Evolutionary conservation across 2,329 filamentous ascomycete genomes (phyloP).

Genomic region (Aureobasidium melanogenum): DNA sequence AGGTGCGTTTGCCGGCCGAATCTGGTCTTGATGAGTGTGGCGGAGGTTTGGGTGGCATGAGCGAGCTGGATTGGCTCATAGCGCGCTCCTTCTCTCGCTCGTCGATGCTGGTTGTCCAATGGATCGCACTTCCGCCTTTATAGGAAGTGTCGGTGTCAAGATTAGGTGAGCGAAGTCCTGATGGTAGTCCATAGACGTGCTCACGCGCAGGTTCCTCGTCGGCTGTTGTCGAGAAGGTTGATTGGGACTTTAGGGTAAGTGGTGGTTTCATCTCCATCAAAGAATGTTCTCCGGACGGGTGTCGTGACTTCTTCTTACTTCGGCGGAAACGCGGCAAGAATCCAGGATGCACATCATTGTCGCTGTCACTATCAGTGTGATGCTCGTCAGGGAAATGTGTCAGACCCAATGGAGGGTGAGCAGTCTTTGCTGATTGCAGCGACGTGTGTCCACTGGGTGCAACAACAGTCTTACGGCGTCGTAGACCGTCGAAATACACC

Average conservation of each 20-base stretch:
- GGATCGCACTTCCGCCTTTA: conserved; percentile 31
- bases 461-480: conserved; percentile 57
- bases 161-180: conserved; percentile 35
- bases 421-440: conserved; percentile 38
- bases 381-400: conserved; percentile 68
- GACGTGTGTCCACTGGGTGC: conserved; percentile 35
- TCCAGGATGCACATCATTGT: conserved; percentile 36
- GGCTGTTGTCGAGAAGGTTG: not conserved
- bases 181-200: conserved; percentile 44
- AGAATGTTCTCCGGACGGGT: conserved; percentile 18
- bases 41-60: conserved; percentile 48
- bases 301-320: conserved; percentile 23
- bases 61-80: conserved; percentile 34
- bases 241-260: not conserved
- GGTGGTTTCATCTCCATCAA: conserved; percentile 18
- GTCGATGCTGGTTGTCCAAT: conserved; percentile 35
- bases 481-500: conserved; percentile 86
- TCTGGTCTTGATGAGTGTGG: conserved; percentile 35
- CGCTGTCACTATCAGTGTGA: conserved; percentile 32
- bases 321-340: conserved; percentile 24
- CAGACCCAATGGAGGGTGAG: conserved; percentile 79
- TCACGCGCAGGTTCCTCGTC: conserved; percentile 21
- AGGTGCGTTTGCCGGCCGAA: conserved; percentile 32
- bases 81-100: conserved; percentile 30
- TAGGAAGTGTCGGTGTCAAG: conserved; percentile 44